Base-by-base conservation (phyloP, 1,139 yeast genomes). In the Saccharomyces hybrid region DNA sequence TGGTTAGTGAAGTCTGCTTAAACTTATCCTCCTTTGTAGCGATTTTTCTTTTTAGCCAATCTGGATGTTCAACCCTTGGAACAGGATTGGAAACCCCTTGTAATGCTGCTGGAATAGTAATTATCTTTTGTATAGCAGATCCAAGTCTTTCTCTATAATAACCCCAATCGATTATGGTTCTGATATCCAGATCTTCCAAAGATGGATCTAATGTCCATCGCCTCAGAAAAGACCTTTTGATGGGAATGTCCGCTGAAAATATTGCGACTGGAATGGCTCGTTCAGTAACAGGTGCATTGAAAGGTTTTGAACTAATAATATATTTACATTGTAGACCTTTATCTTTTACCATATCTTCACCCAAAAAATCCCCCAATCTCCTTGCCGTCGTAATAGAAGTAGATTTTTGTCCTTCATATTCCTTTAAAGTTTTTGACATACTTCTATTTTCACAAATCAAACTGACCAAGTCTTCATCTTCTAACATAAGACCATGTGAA, bases 271-370 rank as follows among this genome's bases (percentile, higher is more conserved):
- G 99, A 51, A 95, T 78, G 0, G 99, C 99, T 61, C 99, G 79
- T 67, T 93, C 99, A 0, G 99, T 89, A 29, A 93, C 95, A 0
- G 99, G 97, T 1, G 96, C 86, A 49, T 86, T 87, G 28, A 78
- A 66, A 1, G 99, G 99, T 61, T 82, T 83, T 48, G 84, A 82
- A 59, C 97, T 86, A 60, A 95, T 91, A 71, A 95, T 86, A 72
- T 90, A 95, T 68, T 90, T 90, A 72, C 97, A 93, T 2, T 96
- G 97, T 59, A 95, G 80, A 59, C 99, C 99, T 54, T 93, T 91
- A 72, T 91, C 98, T 64, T 89, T 90, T 8, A 90, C 95, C 97
- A 93, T 93, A 63, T 89, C 97, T 58, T 86, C 91, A n/a, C 99
- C 99, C 61, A 95, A 77, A 66, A 95, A 93, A 63, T 93, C 98